Base-by-base conservation (phyloP, 2,329 filamentous ascomycete species). In the Triangularia setosa region DNA sequence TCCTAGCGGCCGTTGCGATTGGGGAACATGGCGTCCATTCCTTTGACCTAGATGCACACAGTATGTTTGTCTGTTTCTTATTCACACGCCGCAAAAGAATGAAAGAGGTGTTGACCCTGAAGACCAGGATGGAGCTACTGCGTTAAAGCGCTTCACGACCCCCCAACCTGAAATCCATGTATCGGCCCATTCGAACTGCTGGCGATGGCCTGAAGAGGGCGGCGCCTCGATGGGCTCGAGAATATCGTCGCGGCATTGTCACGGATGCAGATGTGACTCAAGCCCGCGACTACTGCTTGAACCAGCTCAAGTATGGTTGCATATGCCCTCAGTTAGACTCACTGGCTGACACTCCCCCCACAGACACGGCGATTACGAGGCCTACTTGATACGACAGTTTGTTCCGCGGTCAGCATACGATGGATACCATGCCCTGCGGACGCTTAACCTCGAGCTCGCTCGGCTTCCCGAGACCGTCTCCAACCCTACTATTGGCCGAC, bases 381-480 rank as follows among this genome's bases (percentile, higher is more conserved):
- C 95, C 16, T 92, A 92, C 75, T 85, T 95, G 35, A 87, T 97
- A 65, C 89, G 91, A 68, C 89, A 91, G 66, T 97, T 97, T 78
- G 85, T 97, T 66, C 93, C 92, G 1, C 81, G 81, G 2, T 83
- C 88, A 28, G 84, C 90, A 12, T 88, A 88, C 72, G 89, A 96
- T 77, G 90, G 92, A 69, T 97, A 98, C 78, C 86, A 96, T 70
- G 92, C 93, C 65, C 87, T 99, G 64, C 91, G 94, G 68, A 90
- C 93, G 59, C 88, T 99, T 76, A 99, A 99, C 75, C 85, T 98
- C 72, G 94, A 97, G 76, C 86, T 97, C 65, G 91, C 94, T 54
- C 87, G 91, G 64, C 90, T 98, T 67, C 92, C 95, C 64, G 94
- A 98, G 77, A 87, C 91, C 12, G 93, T 95, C 21, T 95, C 91